Evolutionary conservation across 208 protist species (phyloP), one percentile per base, ranked within the genome.

Genomic region (Leishmania lainsoni): DNA sequence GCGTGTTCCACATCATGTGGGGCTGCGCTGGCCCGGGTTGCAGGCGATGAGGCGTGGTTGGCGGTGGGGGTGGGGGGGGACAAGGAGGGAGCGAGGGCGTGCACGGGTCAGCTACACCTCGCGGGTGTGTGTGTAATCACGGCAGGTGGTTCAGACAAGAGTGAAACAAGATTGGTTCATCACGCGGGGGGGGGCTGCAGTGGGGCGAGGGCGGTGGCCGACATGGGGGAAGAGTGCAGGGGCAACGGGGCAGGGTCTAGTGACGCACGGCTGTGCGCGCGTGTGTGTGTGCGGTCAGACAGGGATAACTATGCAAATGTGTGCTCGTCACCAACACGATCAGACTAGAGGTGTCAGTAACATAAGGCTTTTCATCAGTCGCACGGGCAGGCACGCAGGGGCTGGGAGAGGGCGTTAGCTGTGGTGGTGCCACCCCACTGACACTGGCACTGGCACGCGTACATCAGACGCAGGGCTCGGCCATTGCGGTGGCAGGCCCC

Each of bases 251-350:
- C 5, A 5, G 59, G 59, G n/a, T 39, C 59, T 66, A 66, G 59
- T 66, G 59, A n/a, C 71, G 49, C 71, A 66, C 56, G 16, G 54
- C 20, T 10, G 51, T 16, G 77, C 29, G 51, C 77, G 35, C n/a
- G 45, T 54, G 58, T 68, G 29, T 4, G n/a, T 49, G 74, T 54
- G 69, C 68, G 51, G 61, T 86, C 83, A 86, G 83, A 86, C 83
- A 86, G 83, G 83, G 83, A 86, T 86, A 86, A 86, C 83, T 83
- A 81, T 88, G 72, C 79, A 81, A 51, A 79, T 85, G 84, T 75
- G 84, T 85, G 80, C 48, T 84, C 84, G 84, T 84, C 84, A 88
- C 77, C 75, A 54, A 83, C 8, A 65, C 9, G 82, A 56, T 88
- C 76, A 86, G 81, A 88, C 81, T 73, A 88, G 82, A 88, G 83